Conservation (phyloP, 352 stramenopile species). For the Phytophthora europaea region DNA sequence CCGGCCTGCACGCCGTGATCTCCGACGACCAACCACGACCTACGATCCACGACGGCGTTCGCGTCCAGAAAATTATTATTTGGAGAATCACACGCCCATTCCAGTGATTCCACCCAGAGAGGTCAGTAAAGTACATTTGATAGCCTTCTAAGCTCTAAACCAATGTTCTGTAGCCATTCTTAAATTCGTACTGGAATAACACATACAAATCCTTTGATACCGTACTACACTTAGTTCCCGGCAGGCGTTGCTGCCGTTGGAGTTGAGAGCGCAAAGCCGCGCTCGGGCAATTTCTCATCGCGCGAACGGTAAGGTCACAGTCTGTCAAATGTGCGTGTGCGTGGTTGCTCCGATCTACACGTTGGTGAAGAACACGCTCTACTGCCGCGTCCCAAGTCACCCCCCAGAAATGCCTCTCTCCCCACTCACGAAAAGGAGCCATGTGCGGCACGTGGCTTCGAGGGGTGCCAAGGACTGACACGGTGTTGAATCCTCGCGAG, state of each 20-base stretch:
- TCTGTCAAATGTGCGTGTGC: not conserved
- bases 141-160: too few relatives aligned
- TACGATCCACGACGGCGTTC: too few relatives aligned
- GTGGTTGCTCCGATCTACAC: not conserved
- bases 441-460: conserved; percentile 27
- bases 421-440: conserved; percentile 8
- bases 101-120: too few relatives aligned
- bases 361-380: not conserved
- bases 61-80: too few relatives aligned
- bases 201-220: too few relatives aligned
- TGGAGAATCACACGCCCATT: too few relatives aligned
- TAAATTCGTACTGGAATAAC: too few relatives aligned
- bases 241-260: not conserved
- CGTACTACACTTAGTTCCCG: too few relatives aligned
- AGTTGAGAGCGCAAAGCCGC: not conserved
- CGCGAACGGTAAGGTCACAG: not conserved
- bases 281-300: not conserved
- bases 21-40: too few relatives aligned
- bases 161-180: too few relatives aligned
- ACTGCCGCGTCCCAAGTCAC: conserved; percentile 18
- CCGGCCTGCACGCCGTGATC: too few relatives aligned
- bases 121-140: too few relatives aligned
- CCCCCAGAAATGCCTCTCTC: not conserved
- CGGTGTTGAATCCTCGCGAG: not conserved
- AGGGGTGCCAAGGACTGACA: not conserved